These are phyloP conservation scores for Solanum tacnaense DNA, from an alignment of 257 asterid species.

Conservation along the genomic window DNA sequence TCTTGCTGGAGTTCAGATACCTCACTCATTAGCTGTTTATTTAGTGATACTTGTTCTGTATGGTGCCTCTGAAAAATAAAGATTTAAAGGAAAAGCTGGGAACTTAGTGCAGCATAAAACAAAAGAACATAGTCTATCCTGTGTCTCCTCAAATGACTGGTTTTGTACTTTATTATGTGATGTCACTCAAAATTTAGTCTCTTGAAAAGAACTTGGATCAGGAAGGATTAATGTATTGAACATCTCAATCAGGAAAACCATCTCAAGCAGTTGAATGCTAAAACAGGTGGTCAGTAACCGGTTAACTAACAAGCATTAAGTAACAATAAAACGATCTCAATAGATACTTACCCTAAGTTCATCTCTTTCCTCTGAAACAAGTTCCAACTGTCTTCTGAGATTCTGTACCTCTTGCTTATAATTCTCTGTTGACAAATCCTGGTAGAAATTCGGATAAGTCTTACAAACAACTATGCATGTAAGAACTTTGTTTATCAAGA, in stretches of 20 bases:
- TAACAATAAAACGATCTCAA: background rate
- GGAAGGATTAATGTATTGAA: background rate
- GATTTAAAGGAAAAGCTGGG: slow-evolving; percentile 3
- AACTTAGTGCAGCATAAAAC: background rate
- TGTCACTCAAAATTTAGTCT: background rate
- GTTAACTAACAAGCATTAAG: background rate
- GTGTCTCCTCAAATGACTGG: background rate
- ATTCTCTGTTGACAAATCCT: slow-evolving; percentile 53
- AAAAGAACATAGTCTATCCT: background rate
- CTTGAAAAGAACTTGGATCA: background rate
- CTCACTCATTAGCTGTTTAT: slow-evolving; percentile 39
- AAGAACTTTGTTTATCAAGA: background rate
- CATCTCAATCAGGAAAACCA: background rate
- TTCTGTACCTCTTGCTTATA: slow-evolving; percentile 48
- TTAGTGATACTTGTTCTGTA: slow-evolving; percentile 38
- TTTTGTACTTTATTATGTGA: background rate
- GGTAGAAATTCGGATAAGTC: slow-evolving; percentile 1
- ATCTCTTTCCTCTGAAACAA: slow-evolving; percentile 66
- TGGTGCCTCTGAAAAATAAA: slow-evolving; percentile 41
- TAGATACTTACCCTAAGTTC: slow-evolving; percentile 52
- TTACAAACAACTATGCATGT: background rate
- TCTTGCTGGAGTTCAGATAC: slow-evolving; percentile 53
- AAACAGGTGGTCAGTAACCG: background rate
- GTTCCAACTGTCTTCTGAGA: slow-evolving; percentile 51
- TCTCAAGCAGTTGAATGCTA: background rate